These are phyloP conservation scores for Paraconiothyrium sp. DNA, from an alignment of 2,329 filamentous ascomycete genomes.

Conservation along the genomic window DNA sequence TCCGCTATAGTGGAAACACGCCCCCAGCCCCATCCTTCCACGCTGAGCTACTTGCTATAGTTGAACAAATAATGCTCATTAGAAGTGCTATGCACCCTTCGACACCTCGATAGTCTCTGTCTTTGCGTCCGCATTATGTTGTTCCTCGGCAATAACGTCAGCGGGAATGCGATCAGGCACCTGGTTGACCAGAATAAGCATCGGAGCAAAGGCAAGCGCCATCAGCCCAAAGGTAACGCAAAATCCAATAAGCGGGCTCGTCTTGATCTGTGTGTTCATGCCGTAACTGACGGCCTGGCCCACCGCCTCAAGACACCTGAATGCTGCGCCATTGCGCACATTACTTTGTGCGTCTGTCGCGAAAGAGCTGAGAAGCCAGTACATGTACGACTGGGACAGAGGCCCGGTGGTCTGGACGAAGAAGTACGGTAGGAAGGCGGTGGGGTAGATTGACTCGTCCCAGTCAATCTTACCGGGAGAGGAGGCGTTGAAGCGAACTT, in stretches of 20 bases:
- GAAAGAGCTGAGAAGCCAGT: slow-evolving; percentile 43
- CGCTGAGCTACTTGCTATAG: neutral
- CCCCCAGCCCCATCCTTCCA: neutral
- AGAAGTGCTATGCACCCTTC: slow-evolving; percentile 1
- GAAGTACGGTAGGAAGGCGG: slow-evolving; percentile 59
- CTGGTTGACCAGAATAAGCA: slow-evolving; percentile 42
- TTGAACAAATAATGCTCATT: too few relatives aligned
- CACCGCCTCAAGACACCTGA: slow-evolving; percentile 39
- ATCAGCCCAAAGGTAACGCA: slow-evolving; percentile 47
- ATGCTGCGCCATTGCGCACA: slow-evolving; percentile 37
- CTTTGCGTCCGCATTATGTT: slow-evolving; percentile 28
- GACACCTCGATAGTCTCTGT: slow-evolving; percentile 20
- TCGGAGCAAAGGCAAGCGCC: slow-evolving; percentile 41
- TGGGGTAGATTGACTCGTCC: slow-evolving; percentile 55
- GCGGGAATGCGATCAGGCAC: slow-evolving; percentile 47
- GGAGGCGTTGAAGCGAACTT: slow-evolving; percentile 51
- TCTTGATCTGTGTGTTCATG: slow-evolving; percentile 44
- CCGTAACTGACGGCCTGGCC: slow-evolving; percentile 41
- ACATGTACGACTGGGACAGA: slow-evolving; percentile 43
- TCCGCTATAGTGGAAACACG: too few relatives aligned
- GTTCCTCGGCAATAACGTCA: slow-evolving; percentile 40
- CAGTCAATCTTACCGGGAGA: slow-evolving; percentile 59
- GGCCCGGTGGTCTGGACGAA: slow-evolving; percentile 57
- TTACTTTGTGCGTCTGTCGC: slow-evolving; percentile 40
- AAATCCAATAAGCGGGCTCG: slow-evolving; percentile 38